Conservation (phyloP, 2,329 filamentous ascomycete genomes). For the Xylariaceae sp. region DNA sequence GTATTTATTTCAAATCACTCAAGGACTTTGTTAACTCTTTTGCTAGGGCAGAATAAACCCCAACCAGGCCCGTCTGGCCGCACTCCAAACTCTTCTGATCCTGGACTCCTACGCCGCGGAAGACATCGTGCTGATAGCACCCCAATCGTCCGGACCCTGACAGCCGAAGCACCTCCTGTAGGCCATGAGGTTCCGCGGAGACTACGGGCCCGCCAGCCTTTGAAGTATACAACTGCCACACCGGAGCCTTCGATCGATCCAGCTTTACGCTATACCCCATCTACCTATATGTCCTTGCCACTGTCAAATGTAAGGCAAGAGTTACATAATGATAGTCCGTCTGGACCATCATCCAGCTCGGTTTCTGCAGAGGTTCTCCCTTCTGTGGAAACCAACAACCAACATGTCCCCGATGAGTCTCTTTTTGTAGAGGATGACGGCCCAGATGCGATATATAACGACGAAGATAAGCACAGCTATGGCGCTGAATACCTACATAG, state of each 20-base stretch:
- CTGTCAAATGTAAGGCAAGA: too few species aligned
- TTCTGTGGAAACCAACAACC: too few species aligned
- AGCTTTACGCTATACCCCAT: too few species aligned
- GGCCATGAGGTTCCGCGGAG: not conserved
- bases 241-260: too few species aligned
- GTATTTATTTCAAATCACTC: not conserved
- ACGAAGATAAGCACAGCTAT: not conserved
- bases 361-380: too few species aligned
- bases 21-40: not conserved
- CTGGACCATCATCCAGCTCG: too few species aligned
- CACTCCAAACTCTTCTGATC: too few species aligned
- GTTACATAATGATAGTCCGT: too few species aligned
- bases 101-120: not conserved
- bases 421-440: constrained; percentile 10
- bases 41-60: not conserved
- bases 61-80: too few species aligned
- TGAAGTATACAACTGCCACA: too few species aligned
- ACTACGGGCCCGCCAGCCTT: not conserved
- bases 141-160: not conserved
- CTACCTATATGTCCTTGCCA: too few species aligned
- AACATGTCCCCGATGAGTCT: constrained; percentile 1
- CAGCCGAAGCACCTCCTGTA: not conserved
- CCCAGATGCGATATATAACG: not conserved
- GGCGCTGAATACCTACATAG: not conserved
- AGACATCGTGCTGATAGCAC: not conserved